These are phyloP conservation scores for Cornus kousa DNA, from an alignment of 148 eudicot species.

Conservation along the genomic window DNA sequence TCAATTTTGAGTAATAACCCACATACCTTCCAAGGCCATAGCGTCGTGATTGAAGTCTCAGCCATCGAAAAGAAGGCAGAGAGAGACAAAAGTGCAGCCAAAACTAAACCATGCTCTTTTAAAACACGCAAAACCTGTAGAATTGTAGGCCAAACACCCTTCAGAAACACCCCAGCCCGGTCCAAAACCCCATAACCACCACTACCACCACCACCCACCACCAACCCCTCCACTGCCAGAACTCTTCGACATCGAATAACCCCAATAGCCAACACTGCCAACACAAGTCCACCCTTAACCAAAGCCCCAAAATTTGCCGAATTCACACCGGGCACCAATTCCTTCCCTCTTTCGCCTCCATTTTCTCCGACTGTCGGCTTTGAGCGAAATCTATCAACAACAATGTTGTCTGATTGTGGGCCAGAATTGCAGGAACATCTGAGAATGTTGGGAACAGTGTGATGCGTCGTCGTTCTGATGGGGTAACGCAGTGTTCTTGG, in stretches of 20 bases:
- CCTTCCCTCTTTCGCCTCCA: background rate
- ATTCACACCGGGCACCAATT: too few species aligned
- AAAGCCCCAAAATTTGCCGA: background rate
- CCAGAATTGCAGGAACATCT: background rate
- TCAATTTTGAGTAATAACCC: background rate
- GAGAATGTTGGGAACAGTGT: background rate
- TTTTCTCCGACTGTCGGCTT: background rate
- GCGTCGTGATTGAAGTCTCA: conserved; percentile 31
- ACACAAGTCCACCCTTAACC: background rate
- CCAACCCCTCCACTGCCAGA: background rate
- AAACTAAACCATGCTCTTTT: conserved; percentile 29
- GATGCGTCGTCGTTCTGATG: background rate
- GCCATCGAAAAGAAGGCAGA: conserved; percentile 35
- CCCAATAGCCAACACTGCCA: background rate
- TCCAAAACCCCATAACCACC: conserved; percentile 16
- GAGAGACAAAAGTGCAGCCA: conserved; percentile 23
- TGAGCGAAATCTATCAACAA: background rate
- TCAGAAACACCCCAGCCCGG: conserved; percentile 3
- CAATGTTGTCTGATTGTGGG: background rate
- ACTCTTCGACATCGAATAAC: background rate
- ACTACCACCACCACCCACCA: background rate
- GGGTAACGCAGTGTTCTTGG: background rate
- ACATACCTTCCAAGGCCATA: conserved; percentile 37
- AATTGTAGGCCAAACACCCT: conserved; percentile 19
- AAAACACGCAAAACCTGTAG: conserved; percentile 22